Percentiles rank a stretch among this genome's conserved stretches.
phyloP scores from a whole-genome alignment of 148 eudicot species.

The Nepenthes gracilis region DNA sequence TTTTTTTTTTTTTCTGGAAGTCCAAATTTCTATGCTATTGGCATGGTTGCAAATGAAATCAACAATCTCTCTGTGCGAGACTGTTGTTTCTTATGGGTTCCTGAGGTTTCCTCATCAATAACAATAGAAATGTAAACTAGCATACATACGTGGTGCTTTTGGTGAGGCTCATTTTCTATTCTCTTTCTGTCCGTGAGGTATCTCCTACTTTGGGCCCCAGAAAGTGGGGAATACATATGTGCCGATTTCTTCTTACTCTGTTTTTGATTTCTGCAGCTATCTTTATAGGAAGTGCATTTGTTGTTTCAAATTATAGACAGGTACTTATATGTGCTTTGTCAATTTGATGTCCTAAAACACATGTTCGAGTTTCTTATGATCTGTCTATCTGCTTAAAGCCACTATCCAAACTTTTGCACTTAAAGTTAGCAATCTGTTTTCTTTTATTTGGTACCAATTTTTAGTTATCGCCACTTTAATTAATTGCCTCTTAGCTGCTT shows the following conservation, averaged over 20 bases:
- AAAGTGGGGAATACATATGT: conserved; percentile 18
- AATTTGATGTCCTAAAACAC: not conserved
- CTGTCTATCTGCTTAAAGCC: too few relatives aligned
- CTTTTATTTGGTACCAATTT: too few relatives aligned
- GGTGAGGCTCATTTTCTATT: not conserved
- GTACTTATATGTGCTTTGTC: conserved; percentile 10
- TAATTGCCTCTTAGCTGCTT: too few relatives aligned
- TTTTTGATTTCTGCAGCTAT: conserved; percentile 33
- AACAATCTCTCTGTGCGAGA: too few relatives aligned
- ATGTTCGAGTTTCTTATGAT: not conserved
- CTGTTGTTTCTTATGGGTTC: too few relatives aligned
- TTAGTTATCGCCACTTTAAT: too few relatives aligned
- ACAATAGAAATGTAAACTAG: not conserved
- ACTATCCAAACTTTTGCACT: too few relatives aligned
- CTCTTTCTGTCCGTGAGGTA: conserved; percentile 7
- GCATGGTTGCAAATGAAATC: too few relatives aligned
- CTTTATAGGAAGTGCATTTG: conserved; percentile 28
- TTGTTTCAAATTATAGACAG: conserved; percentile 32
- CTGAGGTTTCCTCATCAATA: too few relatives aligned
- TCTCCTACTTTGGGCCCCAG: conserved; percentile 11
- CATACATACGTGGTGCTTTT: not conserved
- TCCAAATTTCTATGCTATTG: too few relatives aligned
- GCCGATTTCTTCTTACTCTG: conserved; percentile 21
- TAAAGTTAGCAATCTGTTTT: too few relatives aligned
- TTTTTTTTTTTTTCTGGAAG: too few relatives aligned